phyloP scores from a whole-genome alignment of 2,329 filamentous ascomycete species.

The Microcera coccophila region DNA sequence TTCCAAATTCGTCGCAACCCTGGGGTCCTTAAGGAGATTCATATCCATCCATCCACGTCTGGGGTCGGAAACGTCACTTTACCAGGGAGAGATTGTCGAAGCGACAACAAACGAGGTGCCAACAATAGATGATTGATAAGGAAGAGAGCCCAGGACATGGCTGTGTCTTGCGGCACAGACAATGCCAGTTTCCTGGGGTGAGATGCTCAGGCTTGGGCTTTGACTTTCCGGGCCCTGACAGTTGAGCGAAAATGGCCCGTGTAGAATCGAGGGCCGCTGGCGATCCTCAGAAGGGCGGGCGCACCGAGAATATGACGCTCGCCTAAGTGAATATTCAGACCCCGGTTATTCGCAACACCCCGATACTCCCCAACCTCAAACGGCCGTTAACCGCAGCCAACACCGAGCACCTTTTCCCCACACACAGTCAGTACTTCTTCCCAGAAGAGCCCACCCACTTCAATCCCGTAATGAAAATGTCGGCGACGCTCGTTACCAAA shows the following conservation, averaged over 20 bases:
- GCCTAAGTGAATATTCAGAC: conserved; percentile 19
- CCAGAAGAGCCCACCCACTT: conserved; percentile 15
- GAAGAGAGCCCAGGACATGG: no score
- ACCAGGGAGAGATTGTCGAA: no score
- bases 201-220: no score
- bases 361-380: conserved; percentile 17
- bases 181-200: no score
- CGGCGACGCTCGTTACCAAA: conserved; percentile 16
- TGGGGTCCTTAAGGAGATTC: no score
- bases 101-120: no score
- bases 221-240: no score
- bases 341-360: conserved; percentile 11
- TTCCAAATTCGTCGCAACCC: no score
- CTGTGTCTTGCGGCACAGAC: background rate
- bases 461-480: conserved; percentile 14
- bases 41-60: no score
- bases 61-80: no score
- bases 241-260: background rate
- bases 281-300: background rate
- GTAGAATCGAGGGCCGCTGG: no score
- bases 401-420: conserved; percentile 24
- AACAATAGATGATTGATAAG: no score
- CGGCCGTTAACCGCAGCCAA: conserved; percentile 5
- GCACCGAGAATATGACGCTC: conserved; percentile 14
- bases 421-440: conserved; percentile 22